Base-by-base conservation (phyloP, 2,329 filamentous ascomycete species). In the Exophiala lecanii-corni region DNA sequence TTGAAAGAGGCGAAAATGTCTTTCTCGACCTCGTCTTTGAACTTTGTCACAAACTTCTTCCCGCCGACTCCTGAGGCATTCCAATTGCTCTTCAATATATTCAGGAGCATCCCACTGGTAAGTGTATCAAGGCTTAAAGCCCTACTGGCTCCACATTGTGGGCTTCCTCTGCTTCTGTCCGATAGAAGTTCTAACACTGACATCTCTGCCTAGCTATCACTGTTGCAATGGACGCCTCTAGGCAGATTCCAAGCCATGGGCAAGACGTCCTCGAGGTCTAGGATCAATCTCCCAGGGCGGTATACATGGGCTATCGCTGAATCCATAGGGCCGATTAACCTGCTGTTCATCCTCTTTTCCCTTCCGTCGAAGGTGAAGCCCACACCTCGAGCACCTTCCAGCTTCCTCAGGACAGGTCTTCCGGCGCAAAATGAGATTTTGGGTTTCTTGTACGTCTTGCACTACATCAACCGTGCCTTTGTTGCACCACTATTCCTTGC, bases 271-370 rank as follows among this genome's bases (percentile, higher is more conserved):
- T 75, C 81, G 13, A 50, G 57, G 17, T 55, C 52, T 36, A 60
- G 73, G 2, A 71, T 92, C 61, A 98, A 98, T 67, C 65, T 97
- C n/a, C 86, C 89, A 2, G 92, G 92, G 49, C 86, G 86, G 56
- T 70, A 87, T 51, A 89, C 80, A 45, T 98, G 92, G 92, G 75
- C 85, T 43, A 77, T 81, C 2, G 96, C 96, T 88, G 92, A 98
- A 65, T 70, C 77, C 10, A 81, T 86, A 0, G 88, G 87, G 12
- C 82, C 89, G 59, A 58, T 88, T 23, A 84, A 81, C 9, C 68
- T 96, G 45, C 64, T 92, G 42, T 96, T 95, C 68, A 79, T 84
- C 55, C 83, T 95, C 75, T 73, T 68, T 54, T 79, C 76, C 12
- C 72, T 94, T 17, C 81, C 86, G 1, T 56, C 63, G 2, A 66